Evolutionary conservation across 441 rosid species (phyloP).

Genomic region (Metrosideros polymorpha): DNA sequence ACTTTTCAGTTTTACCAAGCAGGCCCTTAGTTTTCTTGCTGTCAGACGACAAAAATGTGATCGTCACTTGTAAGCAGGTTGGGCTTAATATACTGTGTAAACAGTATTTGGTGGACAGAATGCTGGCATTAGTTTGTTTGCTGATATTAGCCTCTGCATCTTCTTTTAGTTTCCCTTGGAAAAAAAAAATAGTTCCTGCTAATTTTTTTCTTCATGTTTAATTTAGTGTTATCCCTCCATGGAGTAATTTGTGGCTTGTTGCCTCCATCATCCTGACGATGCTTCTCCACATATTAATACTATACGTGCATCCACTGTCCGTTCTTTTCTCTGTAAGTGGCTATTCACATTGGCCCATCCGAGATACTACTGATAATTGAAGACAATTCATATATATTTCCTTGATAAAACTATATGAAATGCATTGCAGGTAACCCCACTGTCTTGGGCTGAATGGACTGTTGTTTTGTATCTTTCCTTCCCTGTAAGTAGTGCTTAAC

Average conservation of each 20-base stretch:
- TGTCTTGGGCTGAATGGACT: constrained; percentile 94
- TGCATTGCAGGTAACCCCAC: constrained; percentile 69
- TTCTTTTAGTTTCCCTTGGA: neutral
- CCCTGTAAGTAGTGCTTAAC: constrained; percentile 49
- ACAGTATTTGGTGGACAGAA: neutral
- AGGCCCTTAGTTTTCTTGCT: neutral
- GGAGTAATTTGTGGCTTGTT: constrained; percentile 99
- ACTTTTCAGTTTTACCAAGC: neutral
- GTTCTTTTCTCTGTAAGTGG: constrained; percentile 90
- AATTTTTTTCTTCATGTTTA: constrained; percentile 1
- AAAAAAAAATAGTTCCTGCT: neutral
- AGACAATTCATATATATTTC: neutral
- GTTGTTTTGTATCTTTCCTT: constrained; percentile 86
- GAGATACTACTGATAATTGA: neutral
- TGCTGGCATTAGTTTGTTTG: neutral
- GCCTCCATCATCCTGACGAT: constrained; percentile 86
- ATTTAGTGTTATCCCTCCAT: constrained; percentile 83
- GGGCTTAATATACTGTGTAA: neutral
- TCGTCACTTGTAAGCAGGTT: neutral
- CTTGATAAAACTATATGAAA: neutral
- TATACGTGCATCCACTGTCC: constrained; percentile 80
- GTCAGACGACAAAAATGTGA: neutral
- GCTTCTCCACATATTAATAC: constrained; percentile 79
- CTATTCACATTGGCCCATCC: constrained; percentile 5
- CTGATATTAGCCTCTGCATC: neutral